Evolutionary conservation across 371 early-diverging fungal species (phyloP), one percentile per base, ranked within the genome.

Genomic region (Conidiobolus incongruus): DNA sequence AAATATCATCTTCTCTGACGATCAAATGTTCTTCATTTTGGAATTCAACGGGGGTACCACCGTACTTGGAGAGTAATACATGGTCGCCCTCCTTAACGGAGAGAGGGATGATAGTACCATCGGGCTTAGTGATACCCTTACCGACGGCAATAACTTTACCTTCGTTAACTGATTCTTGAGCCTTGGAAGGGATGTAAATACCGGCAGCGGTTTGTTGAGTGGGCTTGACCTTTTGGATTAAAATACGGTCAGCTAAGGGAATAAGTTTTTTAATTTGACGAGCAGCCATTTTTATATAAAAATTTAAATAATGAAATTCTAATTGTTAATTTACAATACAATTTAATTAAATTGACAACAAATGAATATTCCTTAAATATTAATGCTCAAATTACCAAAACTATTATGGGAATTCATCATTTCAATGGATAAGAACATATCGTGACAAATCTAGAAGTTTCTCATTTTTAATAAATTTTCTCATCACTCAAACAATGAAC

Each of bases 161-260:
- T 62, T 89, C 86, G 69, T 93, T 89, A 46, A 87, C 60, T 31
- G 79, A 55, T 68, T 93, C 94, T 58, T 91, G 88, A n/a, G 94
- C 81, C 71, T 92, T 92, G 60, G 95, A 91, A 40, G 97, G 97
- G 38, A 97, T 87, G 59, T 69, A 81, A 54, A 97, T 72, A 57
- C 97, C 97, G n/a, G 83, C 60, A 28, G 87, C 80, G 33, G 96
- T 95, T 68, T 89, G 72, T 38, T 2, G 4, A 19, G 22, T 38
- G 17, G 95, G 76, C 75, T 96, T 95, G 62, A 92, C 62, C 48
- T 93, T 80, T 66, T 90, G 85, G 52, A 97, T 73, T 40, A 97
- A 79, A 46, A 97, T 87, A 52, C 97, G 85, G 72, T 95, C 95
- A 47, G 92, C 76, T 54, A 95, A 82, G 47, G 97, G 93, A 35